Conservation (phyloP, 2,329 filamentous ascomycete species). For the Penicillium frequentans region DNA sequence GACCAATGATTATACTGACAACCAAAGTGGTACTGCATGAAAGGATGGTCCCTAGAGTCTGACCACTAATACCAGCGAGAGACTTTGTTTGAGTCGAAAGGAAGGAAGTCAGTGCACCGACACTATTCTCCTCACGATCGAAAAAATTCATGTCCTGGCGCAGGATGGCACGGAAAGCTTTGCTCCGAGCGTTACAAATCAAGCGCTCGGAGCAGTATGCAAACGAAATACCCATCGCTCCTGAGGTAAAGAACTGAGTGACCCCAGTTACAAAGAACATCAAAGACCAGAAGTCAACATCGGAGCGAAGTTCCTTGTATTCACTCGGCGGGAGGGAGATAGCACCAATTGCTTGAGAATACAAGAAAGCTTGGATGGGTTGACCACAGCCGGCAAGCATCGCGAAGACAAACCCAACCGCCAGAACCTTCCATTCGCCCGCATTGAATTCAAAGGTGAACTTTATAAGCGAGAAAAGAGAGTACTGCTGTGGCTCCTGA, state of each 20-base stretch:
- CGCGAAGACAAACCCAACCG: slow-evolving; percentile 70
- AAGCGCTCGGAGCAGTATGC: slow-evolving; percentile 85
- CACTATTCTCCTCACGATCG: slow-evolving; percentile 83
- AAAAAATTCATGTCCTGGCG: slow-evolving; percentile 93
- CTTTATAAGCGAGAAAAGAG: slow-evolving; percentile 73
- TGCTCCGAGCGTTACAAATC: slow-evolving; percentile 77
- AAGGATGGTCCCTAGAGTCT: slow-evolving; percentile 81
- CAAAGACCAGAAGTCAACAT: slow-evolving; percentile 80
- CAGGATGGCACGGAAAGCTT: slow-evolving; percentile 81
- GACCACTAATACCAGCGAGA: slow-evolving; percentile 81
- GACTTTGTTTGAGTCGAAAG: slow-evolving; percentile 87
- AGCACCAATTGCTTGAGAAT: slow-evolving; percentile 80
- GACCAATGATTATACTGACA: slow-evolving; percentile 66
- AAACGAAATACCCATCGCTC: slow-evolving; percentile 70
- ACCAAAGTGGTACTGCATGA: slow-evolving; percentile 78
- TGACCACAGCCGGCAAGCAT: slow-evolving; percentile 80
- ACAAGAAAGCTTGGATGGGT: slow-evolving; percentile 75
- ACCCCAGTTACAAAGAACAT: slow-evolving; percentile 87
- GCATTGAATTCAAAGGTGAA: slow-evolving; percentile 79
- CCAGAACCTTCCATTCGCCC: slow-evolving; percentile 69
- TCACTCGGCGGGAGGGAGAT: slow-evolving; percentile 59
- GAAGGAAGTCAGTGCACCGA: slow-evolving; percentile 84
- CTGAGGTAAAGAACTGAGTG: slow-evolving; percentile 69
- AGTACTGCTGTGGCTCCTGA: slow-evolving; percentile 59
- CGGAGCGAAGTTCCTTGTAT: slow-evolving; percentile 60